Conservation (phyloP, 352 stramenopile species). For the Stramenopiles sp. region DNA sequence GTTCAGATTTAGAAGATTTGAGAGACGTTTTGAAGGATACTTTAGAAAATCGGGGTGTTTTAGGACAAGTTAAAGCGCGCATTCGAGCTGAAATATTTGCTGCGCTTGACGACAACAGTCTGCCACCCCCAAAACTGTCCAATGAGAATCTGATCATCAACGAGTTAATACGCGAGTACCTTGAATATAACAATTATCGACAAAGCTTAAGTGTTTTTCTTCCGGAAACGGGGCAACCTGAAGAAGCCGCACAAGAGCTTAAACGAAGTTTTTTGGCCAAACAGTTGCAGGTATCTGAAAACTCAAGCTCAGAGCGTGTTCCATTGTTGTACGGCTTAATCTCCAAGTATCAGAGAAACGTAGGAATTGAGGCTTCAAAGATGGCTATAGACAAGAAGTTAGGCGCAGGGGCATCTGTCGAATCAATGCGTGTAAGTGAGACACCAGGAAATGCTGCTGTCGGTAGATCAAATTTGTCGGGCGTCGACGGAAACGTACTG, state of each 20-base stretch:
- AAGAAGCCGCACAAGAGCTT: neutral
- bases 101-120: conserved; percentile 48
- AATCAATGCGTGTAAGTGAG: neutral
- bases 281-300: neutral
- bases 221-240: conserved; percentile 21
- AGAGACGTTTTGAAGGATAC: conserved; percentile 46
- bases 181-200: conserved; percentile 75
- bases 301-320: neutral
- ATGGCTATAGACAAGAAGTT: neutral
- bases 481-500: neutral
- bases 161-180: conserved; percentile 74
- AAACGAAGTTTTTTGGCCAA: neutral
- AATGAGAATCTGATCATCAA: conserved; percentile 82
- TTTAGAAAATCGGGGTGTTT: conserved; percentile 40
- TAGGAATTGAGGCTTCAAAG: neutral
- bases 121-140: conserved; percentile 37
- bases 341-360: neutral
- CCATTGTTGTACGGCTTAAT: neutral
- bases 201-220: conserved; percentile 61
- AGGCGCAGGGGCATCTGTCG: neutral
- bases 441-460: neutral
- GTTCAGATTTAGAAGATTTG: neutral
- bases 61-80: conserved; percentile 53
- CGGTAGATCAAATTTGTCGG: neutral
- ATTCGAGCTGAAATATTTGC: conserved; percentile 57